Base-by-base conservation (phyloP, 2,329 filamentous ascomycete genomes). In the Scytalidium lignicola region DNA sequence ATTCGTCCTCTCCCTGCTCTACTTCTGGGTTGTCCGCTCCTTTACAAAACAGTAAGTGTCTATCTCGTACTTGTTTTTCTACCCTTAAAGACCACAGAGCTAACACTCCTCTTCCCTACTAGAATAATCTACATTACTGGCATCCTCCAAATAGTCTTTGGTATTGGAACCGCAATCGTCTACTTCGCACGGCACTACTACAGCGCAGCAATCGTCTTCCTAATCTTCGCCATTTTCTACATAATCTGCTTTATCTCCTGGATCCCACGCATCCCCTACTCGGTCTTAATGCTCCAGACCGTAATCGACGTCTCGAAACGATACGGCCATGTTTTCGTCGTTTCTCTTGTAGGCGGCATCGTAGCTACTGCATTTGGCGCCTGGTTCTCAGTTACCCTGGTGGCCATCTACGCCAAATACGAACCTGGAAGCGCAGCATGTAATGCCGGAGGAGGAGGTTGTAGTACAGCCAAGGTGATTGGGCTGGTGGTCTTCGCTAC, bases 251-350 rank as follows among this genome's bases (percentile, higher is more conserved):
- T 96, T 72, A 84, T 87, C 62, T 86, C 81, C 44, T 97, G 92
- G 91, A 92, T 92, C 48, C 85, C 81, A 17, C 80, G 91, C 46
- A 96, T 97, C 51, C 92, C 90, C 0, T 96, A 96, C 67, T 90
- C 86, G 8, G 88, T 89, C 0, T 73, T 96, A 52, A 95, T 96
- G 89, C 78, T 96, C 44, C 85, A 86, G 67, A 92, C 88, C 0
- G 78, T 84, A 19, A 90, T 96, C 59, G 87, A 96, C 58, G 85
- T 96, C 0, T 86, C 90, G 39, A 90, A 90, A 62, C 80, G 76
- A 22, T 88, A 86, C 59, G 90, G 91, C 1, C 90, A 96, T 62
- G 87, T 95, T 50, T 96, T 92, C 63, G 65, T 91, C 1, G 87
- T 95, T 42, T 93, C 88, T 53, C 74, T 90, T n/a, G 67, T 96